A percentile compares a stretch with the other conserved stretches of the same genome.
Evolutionary conservation across 2,329 filamentous ascomycete species (phyloP).

Genomic region (Fusarium sp.): DNA sequence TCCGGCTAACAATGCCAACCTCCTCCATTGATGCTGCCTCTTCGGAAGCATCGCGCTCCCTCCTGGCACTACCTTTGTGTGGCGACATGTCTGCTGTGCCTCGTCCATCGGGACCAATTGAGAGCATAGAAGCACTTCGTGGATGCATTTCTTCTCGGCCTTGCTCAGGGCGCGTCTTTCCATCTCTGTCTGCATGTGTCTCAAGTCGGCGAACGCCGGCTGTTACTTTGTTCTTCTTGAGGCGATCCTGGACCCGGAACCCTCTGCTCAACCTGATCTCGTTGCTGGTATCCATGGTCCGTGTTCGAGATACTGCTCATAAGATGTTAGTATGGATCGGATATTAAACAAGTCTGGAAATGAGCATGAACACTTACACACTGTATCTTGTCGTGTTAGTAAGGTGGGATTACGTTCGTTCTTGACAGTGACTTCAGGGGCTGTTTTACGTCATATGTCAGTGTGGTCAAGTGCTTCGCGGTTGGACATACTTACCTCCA

Average conservation of each 20-base stretch:
- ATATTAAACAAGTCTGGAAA: neutral
- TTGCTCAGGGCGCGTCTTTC: conserved; percentile 5
- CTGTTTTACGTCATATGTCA: conserved; percentile 7
- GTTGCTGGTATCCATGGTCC: conserved; percentile 31
- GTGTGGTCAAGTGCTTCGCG: neutral
- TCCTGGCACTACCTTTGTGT: conserved; percentile 6
- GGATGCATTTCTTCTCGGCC: conserved; percentile 1
- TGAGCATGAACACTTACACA: conserved; percentile 15
- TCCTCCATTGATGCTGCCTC: neutral
- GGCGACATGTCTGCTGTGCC: neutral
- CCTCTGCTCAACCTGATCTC: conserved; percentile 50
- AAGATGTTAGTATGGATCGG: neutral
- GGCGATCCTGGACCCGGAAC: conserved; percentile 20
- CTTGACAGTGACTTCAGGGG: neutral
- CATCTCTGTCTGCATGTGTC: neutral
- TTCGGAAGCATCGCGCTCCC: conserved; percentile 6
- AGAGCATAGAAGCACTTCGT: neutral
- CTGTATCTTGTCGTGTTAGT: conserved; percentile 21
- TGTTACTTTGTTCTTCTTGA: neutral
- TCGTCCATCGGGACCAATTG: neutral
- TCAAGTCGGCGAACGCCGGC: conserved; percentile 4
- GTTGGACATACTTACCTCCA: conserved; percentile 8
- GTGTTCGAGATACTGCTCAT: conserved; percentile 31
- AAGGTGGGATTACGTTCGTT: neutral
- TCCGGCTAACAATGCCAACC: neutral